These are phyloP conservation scores for Colletotrichum tamarilloi DNA, from an alignment of 2,329 filamentous ascomycete species.

Conservation along the genomic window DNA sequence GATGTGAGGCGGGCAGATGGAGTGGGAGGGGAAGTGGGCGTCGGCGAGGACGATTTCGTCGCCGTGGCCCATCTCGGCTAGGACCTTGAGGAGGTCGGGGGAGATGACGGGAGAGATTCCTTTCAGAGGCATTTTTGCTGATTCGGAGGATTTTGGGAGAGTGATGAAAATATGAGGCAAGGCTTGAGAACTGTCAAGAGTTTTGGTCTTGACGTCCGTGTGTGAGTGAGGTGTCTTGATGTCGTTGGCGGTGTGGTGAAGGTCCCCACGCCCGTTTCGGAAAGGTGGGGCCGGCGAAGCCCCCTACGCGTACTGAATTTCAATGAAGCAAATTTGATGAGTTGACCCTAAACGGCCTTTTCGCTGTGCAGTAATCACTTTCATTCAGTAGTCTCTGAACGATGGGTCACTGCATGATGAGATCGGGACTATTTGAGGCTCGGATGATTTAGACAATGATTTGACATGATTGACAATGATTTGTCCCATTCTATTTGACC, in stretches of 20 bases:
- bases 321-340: background rate
- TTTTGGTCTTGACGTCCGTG: background rate
- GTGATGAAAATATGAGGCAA: background rate
- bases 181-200: background rate
- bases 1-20: conserved; percentile 31
- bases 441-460: too few relatives aligned
- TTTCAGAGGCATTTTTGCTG: conserved; percentile 11
- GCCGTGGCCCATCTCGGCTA: conserved; percentile 33
- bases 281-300: background rate
- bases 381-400: too few relatives aligned
- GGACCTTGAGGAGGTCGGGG: conserved; percentile 32
- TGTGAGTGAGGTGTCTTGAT: background rate
- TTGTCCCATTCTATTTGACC: background rate
- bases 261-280: background rate
- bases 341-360: background rate
- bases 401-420: too few relatives aligned
- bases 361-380: too few relatives aligned
- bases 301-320: background rate
- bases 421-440: too few relatives aligned
- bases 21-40: conserved; percentile 32
- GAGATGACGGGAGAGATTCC: conserved; percentile 33
- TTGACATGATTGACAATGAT: background rate
- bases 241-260: background rate
- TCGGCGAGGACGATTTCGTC: conserved; percentile 31
- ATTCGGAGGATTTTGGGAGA: background rate